Evolutionary conservation across 1,284 basidiomycete genomes (phyloP).

Genomic region (Melampsora allii-populina): DNA sequence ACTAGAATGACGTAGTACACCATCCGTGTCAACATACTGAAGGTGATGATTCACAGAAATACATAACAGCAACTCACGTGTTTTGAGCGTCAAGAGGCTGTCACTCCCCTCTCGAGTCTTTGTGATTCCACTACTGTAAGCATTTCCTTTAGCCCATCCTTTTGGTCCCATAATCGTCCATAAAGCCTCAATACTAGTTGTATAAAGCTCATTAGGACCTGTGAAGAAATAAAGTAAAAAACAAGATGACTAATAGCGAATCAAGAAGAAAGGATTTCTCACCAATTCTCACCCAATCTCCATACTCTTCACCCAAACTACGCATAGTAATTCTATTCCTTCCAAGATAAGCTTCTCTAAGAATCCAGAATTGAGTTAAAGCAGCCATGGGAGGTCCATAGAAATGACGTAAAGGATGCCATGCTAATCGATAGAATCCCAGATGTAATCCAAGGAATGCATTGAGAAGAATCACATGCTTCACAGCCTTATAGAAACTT

Average conservation of each 20-base stretch:
- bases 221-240: not conserved
- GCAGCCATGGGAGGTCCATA: conserved; percentile 23
- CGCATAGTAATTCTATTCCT: conserved; percentile 24
- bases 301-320: conserved; percentile 23
- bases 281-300: conserved; percentile 37
- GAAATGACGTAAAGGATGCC: conserved; percentile 21
- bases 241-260: not conserved
- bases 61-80: conserved; percentile 7
- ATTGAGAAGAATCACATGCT: conserved; percentile 8
- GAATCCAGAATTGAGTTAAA: conserved; percentile 26
- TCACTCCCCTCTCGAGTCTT: conserved; percentile 16
- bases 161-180: conserved; percentile 30
- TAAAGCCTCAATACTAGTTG: conserved; percentile 29
- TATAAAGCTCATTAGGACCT: conserved; percentile 38
- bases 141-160: conserved; percentile 26
- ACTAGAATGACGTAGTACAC: not conserved
- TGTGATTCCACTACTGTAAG: conserved; percentile 32
- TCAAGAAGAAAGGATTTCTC: not conserved
- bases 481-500: no score
- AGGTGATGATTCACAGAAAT: not conserved
- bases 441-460: conserved; percentile 9
- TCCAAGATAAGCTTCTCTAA: conserved; percentile 30
- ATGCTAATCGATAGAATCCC: conserved; percentile 23
- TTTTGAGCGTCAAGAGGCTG: conserved; percentile 25
- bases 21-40: not conserved